phyloP scores from a whole-genome alignment of 208 protist species.

The Crithidia sp. region DNA sequence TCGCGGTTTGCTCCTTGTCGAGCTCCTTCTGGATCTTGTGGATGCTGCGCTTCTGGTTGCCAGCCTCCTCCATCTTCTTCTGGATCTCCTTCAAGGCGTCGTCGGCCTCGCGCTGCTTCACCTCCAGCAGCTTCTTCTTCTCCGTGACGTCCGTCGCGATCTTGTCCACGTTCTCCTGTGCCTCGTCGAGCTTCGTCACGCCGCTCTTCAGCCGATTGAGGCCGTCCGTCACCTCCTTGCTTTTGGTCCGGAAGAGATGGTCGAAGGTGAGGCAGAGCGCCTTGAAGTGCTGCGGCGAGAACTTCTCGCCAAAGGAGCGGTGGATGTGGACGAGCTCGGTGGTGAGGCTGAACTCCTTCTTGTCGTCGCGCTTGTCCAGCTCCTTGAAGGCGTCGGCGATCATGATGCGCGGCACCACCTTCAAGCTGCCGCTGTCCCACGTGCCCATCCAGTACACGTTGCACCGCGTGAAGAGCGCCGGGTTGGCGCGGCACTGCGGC shows the following conservation, averaged over 20 bases:
- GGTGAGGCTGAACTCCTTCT: constrained; percentile 89
- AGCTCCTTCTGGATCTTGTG: constrained; percentile 93
- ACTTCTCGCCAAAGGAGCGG: constrained; percentile 62
- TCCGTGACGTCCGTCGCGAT: constrained; percentile 91
- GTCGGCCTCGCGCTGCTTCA: constrained; percentile 96
- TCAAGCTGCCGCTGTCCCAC: constrained; percentile 92
- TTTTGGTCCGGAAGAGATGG: constrained; percentile 86
- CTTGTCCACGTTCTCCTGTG: constrained; percentile 93
- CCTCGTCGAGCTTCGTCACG: constrained; percentile 96
- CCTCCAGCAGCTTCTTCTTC: constrained; percentile 89
- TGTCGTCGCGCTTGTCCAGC: constrained; percentile 73
- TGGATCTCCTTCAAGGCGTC: constrained; percentile 96
- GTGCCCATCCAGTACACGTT: constrained; percentile 96
- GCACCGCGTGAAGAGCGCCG: constrained; percentile 96
- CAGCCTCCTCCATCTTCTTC: constrained; percentile 94
- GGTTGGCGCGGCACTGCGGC: constrained; percentile 93
- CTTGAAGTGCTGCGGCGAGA: constrained; percentile 94
- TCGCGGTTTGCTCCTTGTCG: constrained; percentile 90
- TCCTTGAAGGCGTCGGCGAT: constrained; percentile 82
- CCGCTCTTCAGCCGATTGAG: constrained; percentile 87
- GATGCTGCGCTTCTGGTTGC: constrained; percentile 93
- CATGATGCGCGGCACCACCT: constrained; percentile 88
- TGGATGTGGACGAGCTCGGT: constrained; percentile 92
- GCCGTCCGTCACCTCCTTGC: constrained; percentile 71
- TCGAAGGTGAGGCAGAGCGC: constrained; percentile 90